Base-by-base conservation (phyloP, 2,329 filamentous ascomycete species). In the Aspergillus fumigatiaffinis region DNA sequence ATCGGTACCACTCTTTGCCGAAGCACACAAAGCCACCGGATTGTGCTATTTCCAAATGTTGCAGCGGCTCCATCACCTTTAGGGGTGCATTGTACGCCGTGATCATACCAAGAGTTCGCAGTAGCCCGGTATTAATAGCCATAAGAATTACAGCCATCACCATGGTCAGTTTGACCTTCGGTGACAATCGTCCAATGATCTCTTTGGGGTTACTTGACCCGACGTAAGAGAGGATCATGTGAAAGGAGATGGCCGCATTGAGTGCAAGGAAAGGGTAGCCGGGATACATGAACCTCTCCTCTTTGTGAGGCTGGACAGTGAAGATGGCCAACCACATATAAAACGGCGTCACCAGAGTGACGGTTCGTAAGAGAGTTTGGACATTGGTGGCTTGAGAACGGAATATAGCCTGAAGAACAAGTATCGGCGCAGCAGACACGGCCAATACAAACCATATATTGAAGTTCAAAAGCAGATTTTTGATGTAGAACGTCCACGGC, bases 201-300 rank as follows among this genome's bases (percentile, higher is more conserved):
- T 84, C 84, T 64, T 82, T 85, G 0, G 88, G 85, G 58, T 90
- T 82, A 1, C 83, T 82, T 23, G 86, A 87, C 20, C 92, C 91
- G 50, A 96, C 76, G 41, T 88, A 87, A 12, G 86, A 81, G 17
- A 97, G 81, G 1, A 95, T 69, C 57, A 95, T 88, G 72, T 97
- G 92, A 38, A 95, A 78, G 3, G 90, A 84, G 53, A 97, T 83
- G 8, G 93, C 90, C 2, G 92, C 92, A 68, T 96, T 97, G 38
- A 99, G 80, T 0, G 90, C 89, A 41, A 99, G 80, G 61, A 93
- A 91, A 1, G 94, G 94, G 68, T 99, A 99, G 2, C 86, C 90
- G 0, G 94, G 94, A 68, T 96, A 99, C 92, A 99, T 97, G 79
- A 99, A 99, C 6, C 94, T 84, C 76, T 99, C 94, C 73, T 99